phyloP scores from a whole-genome alignment of 371 early-diverging fungal genomes.

The Syncephalastrum sp. region DNA sequence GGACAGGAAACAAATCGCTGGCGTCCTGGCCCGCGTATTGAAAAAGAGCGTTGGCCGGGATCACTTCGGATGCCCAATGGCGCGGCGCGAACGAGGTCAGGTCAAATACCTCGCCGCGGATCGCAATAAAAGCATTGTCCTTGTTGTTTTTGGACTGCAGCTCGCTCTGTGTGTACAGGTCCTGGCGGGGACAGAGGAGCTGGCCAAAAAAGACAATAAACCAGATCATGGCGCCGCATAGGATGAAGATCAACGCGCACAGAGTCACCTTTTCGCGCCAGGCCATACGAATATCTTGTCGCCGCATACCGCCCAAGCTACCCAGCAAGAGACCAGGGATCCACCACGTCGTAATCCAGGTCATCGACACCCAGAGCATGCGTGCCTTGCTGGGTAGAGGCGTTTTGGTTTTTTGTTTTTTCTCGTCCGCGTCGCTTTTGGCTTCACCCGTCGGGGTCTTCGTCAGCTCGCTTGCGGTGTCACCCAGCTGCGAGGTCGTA shows the following conservation, averaged over 20 bases:
- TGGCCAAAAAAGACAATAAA: constrained; percentile 82
- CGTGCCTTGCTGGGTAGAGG: constrained; percentile 33
- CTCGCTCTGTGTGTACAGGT: constrained; percentile 60
- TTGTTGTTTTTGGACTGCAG: constrained; percentile 43
- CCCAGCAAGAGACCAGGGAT: constrained; percentile 60
- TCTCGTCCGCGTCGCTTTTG: background rate
- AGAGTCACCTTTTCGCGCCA: constrained; percentile 94
- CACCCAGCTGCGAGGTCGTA: constrained; percentile 24
- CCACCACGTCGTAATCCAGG: constrained; percentile 84
- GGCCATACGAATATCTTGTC: constrained; percentile 78
- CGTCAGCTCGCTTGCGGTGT: constrained; percentile 6
- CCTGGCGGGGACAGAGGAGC: constrained; percentile 83
- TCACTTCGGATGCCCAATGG: constrained; percentile 53
- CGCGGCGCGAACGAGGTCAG: constrained; percentile 64
- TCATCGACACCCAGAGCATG: constrained; percentile 70
- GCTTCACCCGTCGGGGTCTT: constrained; percentile 7
- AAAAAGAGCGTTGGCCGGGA: constrained; percentile 32
- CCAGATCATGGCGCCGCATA: constrained; percentile 77
- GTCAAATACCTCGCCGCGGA: constrained; percentile 76
- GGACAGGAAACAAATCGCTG: constrained; percentile 73
- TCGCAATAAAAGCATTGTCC: constrained; percentile 55
- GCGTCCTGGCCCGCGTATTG: constrained; percentile 74
- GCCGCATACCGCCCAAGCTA: constrained; percentile 61
- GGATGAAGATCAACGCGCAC: constrained; percentile 74
- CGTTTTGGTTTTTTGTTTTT: constrained; percentile 21